These are phyloP conservation scores for Austroboletus eburneus DNA, from an alignment of 768 basidiomycete species.

Conservation along the genomic window DNA sequence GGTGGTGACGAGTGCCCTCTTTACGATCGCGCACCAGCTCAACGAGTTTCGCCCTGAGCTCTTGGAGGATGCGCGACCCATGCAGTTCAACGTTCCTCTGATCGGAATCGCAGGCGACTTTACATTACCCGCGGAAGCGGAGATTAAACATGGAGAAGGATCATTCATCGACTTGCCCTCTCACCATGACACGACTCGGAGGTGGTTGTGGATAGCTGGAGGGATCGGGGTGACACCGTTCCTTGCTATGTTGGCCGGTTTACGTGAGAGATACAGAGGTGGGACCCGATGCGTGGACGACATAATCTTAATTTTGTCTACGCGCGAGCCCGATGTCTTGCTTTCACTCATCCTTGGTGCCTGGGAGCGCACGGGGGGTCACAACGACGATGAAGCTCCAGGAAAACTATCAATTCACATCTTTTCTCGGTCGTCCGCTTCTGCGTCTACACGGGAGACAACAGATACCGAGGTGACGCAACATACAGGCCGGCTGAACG, in stretches of 20 bases:
- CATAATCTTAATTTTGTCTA: constrained; percentile 46
- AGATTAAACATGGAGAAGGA: not conserved
- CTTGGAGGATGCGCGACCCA: constrained; percentile 35
- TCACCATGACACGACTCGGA: constrained; percentile 1
- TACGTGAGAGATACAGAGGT: not conserved
- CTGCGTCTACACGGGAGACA: not conserved
- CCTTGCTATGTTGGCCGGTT: constrained; percentile 46
- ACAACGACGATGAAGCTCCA: not conserved
- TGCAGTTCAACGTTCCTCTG: constrained; percentile 41
- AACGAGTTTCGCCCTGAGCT: constrained; percentile 37
- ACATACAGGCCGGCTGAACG: constrained; percentile 21
- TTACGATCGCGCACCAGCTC: constrained; percentile 44
- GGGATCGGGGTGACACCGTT: constrained; percentile 68
- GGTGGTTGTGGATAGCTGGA: constrained; percentile 54
- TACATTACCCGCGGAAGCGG: constrained; percentile 24
- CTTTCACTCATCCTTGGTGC: constrained; percentile 34
- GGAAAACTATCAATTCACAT: constrained; percentile 36
- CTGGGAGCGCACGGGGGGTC: not conserved
- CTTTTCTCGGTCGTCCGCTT: constrained; percentile 24
- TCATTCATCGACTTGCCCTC: not conserved
- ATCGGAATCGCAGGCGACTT: constrained; percentile 56
- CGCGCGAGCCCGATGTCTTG: constrained; percentile 50
- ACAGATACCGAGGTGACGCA: constrained; percentile 8
- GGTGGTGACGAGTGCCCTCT: constrained; percentile 49
- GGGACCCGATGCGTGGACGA: constrained; percentile 19